Percentiles rank a stretch among this genome's conserved stretches.
Evolutionary conservation across 2,329 filamentous ascomycete species (phyloP).

Genomic region (Camillea tinctor): DNA sequence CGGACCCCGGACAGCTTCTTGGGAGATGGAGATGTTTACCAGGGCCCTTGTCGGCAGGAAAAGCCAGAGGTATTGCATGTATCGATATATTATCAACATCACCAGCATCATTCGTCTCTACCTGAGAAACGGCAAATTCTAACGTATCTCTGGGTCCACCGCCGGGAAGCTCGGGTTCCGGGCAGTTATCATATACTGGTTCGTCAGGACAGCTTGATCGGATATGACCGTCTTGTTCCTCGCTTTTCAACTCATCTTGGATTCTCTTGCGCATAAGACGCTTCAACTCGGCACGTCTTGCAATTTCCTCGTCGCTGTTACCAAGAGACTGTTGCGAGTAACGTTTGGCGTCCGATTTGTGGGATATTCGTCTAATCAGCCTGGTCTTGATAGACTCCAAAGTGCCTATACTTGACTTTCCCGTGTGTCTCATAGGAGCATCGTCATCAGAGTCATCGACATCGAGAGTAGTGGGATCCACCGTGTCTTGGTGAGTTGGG

Average conservation of each 20-base stretch:
- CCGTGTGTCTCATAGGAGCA: conserved; percentile 10
- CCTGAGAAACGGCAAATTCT: conserved; percentile 40
- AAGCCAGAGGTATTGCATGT: conserved; percentile 7
- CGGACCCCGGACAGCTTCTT: conserved; percentile 17
- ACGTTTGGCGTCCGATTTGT: conserved; percentile 40
- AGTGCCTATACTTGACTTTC: conserved; percentile 35
- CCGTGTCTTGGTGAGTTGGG: conserved; percentile 26
- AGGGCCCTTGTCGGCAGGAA: conserved; percentile 7
- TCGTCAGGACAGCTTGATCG: conserved; percentile 27
- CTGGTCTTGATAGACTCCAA: conserved; percentile 46
- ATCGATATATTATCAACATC: conserved; percentile 3
- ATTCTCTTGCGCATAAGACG: conserved; percentile 56
- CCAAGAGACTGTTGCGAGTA: conserved; percentile 43
- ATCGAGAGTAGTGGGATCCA: conserved; percentile 37
- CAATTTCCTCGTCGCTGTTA: conserved; percentile 51
- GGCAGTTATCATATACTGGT: conserved; percentile 28
- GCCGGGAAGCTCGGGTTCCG: conserved; percentile 29
- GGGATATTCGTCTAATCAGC: conserved; percentile 46
- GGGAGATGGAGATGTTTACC: conserved; percentile 9
- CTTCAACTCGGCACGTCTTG: conserved; percentile 55
- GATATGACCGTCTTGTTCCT: conserved; percentile 38
- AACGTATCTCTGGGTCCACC: conserved; percentile 49
- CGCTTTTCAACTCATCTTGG: conserved; percentile 54
- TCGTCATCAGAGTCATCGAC: conserved; percentile 39
- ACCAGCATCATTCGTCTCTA: conserved; percentile 12